Evolutionary conservation across 208 protist genomes (phyloP), one percentile per base, ranked within the genome.

Genomic region (Trypanosoma theileri): DNA sequence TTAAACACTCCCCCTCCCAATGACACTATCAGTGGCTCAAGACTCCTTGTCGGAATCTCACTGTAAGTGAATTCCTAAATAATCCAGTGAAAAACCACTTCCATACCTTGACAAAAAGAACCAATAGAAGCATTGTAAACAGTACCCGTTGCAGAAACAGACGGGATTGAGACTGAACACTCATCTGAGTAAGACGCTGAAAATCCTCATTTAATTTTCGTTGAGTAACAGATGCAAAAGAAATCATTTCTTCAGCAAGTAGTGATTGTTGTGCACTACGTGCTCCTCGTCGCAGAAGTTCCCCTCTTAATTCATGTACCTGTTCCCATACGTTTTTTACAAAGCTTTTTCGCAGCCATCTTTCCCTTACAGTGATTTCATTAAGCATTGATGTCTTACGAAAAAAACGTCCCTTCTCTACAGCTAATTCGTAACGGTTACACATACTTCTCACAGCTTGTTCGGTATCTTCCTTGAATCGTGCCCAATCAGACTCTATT

Each of bases 181-280:
- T 89, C 54, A 89, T 35, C 72, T 96, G 91, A 4, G 88, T 93
- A 13, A 91, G 79, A 8, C 83, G 84, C 71, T 92, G 87, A 66
- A 96, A 96, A 73, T 96, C 85, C 7, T 94, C 91, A 52, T 88
- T 93, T 44, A 96, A 69, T 71, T 94, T 94, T 19, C 88, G 74
- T 75, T 94, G 91, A 16, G 77, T 86, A 19, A 80, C 60, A 4
- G 87, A 92, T 40, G 91, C 91, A 68, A 93, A 94, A 53, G 79
- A 77, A 19, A 96, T 88, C 91, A 96, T 96, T 59, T 86, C 78
- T 77, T 96, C 88, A 8, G 91, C 91, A 60, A 96, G 67, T 79
- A 94, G 83, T 13, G 88, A 93, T 70, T 96, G 91, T 54, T 96
- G 88, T 24, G 87, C 86, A 58, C 86, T 96, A 26, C 88, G 86